phyloP scores from a whole-genome alignment of 2,329 filamentous ascomycete species.

The Zymoseptoria crescenta region DNA sequence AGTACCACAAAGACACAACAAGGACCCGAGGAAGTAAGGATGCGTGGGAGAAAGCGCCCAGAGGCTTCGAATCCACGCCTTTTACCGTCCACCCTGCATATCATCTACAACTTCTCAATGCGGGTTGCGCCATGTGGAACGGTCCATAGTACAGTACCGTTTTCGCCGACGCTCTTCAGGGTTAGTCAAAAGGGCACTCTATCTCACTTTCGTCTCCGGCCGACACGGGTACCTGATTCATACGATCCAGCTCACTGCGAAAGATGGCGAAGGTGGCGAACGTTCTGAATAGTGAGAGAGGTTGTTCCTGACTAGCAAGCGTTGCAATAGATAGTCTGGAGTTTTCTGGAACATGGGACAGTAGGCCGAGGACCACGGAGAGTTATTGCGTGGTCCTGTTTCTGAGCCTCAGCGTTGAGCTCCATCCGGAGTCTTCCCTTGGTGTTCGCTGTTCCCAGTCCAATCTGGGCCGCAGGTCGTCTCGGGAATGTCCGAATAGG shows the following conservation, averaged over 20 bases:
- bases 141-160: not conserved
- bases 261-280: not conserved
- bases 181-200: not conserved
- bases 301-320: not conserved
- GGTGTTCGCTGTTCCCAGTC: not conserved
- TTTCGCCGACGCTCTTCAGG: not conserved
- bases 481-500: not conserved
- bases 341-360: no score
- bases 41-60: not conserved
- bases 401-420: not conserved
- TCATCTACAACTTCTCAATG: not conserved
- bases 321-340: not conserved
- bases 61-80: not conserved
- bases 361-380: not conserved
- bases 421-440: not conserved
- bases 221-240: not conserved
- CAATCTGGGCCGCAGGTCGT: not conserved
- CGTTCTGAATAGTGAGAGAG: not conserved
- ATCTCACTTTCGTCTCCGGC: not conserved
- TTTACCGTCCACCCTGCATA: not conserved
- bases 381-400: not conserved
- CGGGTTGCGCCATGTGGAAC: not conserved
- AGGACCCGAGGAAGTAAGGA: not conserved
- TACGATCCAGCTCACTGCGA: not conserved
- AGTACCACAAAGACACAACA: not conserved